phyloP scores from a whole-genome alignment of 331 rosid species.

The Malus hybrid region DNA sequence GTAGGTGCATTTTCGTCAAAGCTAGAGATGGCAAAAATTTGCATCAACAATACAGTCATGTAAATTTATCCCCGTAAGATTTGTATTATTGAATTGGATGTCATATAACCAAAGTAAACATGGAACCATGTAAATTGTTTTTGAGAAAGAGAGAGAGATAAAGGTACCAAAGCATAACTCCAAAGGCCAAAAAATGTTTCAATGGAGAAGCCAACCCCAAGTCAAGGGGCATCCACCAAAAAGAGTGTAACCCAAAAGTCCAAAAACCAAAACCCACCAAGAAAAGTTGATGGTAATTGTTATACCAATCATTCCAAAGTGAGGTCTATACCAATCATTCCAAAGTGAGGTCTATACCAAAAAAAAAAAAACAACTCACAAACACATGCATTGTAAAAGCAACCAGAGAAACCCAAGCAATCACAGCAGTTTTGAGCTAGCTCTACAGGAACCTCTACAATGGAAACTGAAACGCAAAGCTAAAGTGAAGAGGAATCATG shows the following conservation, averaged over 20 bases:
- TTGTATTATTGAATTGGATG: too few relatives aligned
- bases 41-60: too few relatives aligned
- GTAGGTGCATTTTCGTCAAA: too few relatives aligned
- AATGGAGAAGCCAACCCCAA: conserved; percentile 54
- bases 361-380: conserved; percentile 47
- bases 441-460: conserved; percentile 47
- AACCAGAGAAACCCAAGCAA: conserved; percentile 31
- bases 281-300: conserved; percentile 39
- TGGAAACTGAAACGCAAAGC: conserved; percentile 46
- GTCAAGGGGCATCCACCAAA: conserved; percentile 59
- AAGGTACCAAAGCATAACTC: conserved; percentile 58
- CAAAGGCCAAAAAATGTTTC: conserved; percentile 63
- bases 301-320: conserved; percentile 45
- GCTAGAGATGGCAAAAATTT: too few relatives aligned
- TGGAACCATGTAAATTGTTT: too few relatives aligned
- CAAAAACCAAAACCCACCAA: conserved; percentile 49
- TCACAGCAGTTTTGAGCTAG: conserved; percentile 34
- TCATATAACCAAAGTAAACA: too few relatives aligned
- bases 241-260: conserved; percentile 26
- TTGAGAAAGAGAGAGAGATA: neutral
- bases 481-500: conserved; percentile 48
- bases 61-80: too few relatives aligned
- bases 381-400: conserved; percentile 24
- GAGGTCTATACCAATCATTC: conserved; percentile 32
- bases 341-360: conserved; percentile 35